These are phyloP conservation scores for Nakaseomyces nivariensis DNA, from an alignment of 1,139 yeast genomes.

Conservation along the genomic window DNA sequence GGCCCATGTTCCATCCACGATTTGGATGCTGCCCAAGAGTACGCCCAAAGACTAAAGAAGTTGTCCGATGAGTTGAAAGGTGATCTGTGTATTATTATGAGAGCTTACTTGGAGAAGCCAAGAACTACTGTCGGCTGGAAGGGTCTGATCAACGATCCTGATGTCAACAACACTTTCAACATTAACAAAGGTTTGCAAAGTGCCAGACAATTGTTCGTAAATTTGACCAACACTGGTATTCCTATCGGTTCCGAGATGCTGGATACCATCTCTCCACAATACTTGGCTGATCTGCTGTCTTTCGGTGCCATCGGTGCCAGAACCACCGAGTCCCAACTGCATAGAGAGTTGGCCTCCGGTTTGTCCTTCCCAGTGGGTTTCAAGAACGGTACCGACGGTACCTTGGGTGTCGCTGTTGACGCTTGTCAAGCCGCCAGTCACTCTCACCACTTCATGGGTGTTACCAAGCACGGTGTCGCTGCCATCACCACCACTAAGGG, in stretches of 20 bases:
- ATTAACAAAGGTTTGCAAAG: conserved; percentile 90
- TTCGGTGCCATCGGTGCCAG: conserved; percentile 99
- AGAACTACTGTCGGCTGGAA: conserved; percentile 99
- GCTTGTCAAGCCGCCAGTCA: conserved; percentile 88
- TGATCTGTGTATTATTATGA: conserved; percentile 81
- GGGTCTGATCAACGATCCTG: conserved; percentile 95
- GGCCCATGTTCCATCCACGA: conserved; percentile 98
- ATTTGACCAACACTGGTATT: conserved; percentile 64
- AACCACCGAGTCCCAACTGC: conserved; percentile 96
- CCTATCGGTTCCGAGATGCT: conserved; percentile 98
- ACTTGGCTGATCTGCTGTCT: conserved; percentile 78
- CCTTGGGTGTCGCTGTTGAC: conserved; percentile 85
- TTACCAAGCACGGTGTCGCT: conserved; percentile 91
- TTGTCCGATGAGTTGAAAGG: conserved; percentile 58
- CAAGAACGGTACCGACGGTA: conserved; percentile 97
- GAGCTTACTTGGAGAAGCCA: conserved; percentile 97
- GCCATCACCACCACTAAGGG: conserved; percentile 96
- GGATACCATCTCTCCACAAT: conserved; percentile 98
- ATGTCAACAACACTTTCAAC: conserved; percentile 82
- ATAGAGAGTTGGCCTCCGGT: conserved; percentile 94
- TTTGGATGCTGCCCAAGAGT: conserved; percentile 78
- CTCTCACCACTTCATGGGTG: conserved; percentile 94
- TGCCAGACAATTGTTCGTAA: conserved; percentile 76
- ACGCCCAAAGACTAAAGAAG: conserved; percentile 60
- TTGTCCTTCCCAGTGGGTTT: conserved; percentile 96